These are phyloP conservation scores for Lipomyces yamadae DNA, from an alignment of 805 yeast genomes.

Conservation along the genomic window DNA sequence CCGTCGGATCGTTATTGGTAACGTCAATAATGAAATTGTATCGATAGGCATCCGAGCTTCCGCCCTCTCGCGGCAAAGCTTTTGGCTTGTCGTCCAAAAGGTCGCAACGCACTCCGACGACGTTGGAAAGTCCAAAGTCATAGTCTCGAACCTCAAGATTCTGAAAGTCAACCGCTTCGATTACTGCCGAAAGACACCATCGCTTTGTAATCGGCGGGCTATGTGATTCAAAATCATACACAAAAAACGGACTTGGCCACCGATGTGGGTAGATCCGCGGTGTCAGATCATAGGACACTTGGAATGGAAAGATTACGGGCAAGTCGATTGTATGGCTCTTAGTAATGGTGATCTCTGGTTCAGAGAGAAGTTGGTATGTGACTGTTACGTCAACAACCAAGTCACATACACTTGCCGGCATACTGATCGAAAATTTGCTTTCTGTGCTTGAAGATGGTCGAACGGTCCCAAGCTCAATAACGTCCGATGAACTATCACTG, in stretches of 20 bases:
- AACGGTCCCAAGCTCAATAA: not conserved
- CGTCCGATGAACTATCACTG: not conserved
- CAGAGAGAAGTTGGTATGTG: constrained; percentile 30
- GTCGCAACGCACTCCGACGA: constrained; percentile 35
- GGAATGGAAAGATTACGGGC: constrained; percentile 46
- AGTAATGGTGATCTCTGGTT: constrained; percentile 28
- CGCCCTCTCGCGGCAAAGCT: constrained; percentile 7
- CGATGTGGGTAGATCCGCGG: constrained; percentile 44
- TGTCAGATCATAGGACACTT: constrained; percentile 46
- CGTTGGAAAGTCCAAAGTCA: constrained; percentile 35
- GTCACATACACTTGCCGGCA: constrained; percentile 30
- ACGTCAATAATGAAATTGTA: constrained; percentile 38
- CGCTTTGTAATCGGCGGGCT: constrained; percentile 44
- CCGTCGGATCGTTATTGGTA: constrained; percentile 30
- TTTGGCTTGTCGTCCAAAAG: constrained; percentile 13
- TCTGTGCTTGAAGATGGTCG: not conserved
- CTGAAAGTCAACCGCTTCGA: constrained; percentile 40
- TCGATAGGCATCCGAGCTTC: constrained; percentile 31
- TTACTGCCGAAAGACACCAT: constrained; percentile 46
- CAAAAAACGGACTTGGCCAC: constrained; percentile 50
- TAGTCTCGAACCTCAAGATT: constrained; percentile 38
- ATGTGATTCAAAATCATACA: constrained; percentile 37
- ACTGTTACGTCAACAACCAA: constrained; percentile 25
- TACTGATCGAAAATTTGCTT: constrained; percentile 6
- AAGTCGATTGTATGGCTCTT: constrained; percentile 33